Conservation (phyloP, 1,284 basidiomycete genomes). For the Erythrobasidium hasegawianum region DNA sequence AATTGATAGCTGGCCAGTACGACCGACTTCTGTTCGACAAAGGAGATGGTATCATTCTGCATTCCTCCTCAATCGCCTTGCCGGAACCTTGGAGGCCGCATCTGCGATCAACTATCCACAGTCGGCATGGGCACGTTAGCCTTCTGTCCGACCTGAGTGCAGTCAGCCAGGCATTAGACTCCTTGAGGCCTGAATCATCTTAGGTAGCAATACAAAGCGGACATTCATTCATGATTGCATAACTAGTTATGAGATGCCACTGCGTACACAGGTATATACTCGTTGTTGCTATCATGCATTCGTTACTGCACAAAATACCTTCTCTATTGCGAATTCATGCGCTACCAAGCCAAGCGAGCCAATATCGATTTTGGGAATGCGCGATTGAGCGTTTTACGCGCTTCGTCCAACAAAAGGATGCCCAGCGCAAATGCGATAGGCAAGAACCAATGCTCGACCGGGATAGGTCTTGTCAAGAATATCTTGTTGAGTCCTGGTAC, state of each 20-base stretch:
- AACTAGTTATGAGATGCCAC: neutral
- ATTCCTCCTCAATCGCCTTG: conserved; percentile 42
- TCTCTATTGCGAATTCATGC: neutral
- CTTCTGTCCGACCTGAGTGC: neutral
- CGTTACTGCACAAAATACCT: neutral
- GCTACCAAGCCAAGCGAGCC: conserved; percentile 47
- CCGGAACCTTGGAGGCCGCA: conserved; percentile 39
- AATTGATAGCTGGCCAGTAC: conserved; percentile 35
- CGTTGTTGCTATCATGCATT: neutral
- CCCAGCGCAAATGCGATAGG: conserved; percentile 52
- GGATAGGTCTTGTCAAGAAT: conserved; percentile 58
- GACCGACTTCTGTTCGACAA: conserved; percentile 33
- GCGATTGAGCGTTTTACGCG: conserved; percentile 45
- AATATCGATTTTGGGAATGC: conserved; percentile 44
- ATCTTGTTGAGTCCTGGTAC: conserved; percentile 52
- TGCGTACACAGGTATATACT: neutral
- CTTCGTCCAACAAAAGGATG: conserved; percentile 49
- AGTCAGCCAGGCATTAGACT: neutral
- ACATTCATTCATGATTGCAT: neutral
- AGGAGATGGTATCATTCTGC: conserved; percentile 48
- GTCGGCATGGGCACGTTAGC: conserved; percentile 12
- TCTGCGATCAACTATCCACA: conserved; percentile 6
- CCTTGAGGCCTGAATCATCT: too few species aligned
- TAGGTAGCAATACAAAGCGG: too few species aligned
- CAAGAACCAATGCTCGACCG: conserved; percentile 56